Conservation (phyloP, 2,329 filamentous ascomycete species). For the Trichoderma harzianum region DNA sequence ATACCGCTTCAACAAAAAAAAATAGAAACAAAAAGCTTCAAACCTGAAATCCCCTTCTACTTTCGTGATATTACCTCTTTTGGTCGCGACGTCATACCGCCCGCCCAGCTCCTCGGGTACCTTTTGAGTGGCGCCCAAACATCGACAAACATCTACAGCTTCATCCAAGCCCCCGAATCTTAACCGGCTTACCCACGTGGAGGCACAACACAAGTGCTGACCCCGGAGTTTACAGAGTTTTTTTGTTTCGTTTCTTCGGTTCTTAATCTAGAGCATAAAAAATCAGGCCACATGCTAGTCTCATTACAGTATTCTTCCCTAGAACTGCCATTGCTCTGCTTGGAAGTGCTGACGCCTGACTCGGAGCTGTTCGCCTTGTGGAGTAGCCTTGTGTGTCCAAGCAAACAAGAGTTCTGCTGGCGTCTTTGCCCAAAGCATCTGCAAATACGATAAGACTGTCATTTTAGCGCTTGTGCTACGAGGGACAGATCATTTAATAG, state of each 20-base stretch:
- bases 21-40: neutral
- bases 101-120: neutral
- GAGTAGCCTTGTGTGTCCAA: neutral
- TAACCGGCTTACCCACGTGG: neutral
- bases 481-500: neutral
- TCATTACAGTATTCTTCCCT: neutral
- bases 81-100: neutral
- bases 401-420: neutral
- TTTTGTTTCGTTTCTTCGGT: conserved; percentile 13
- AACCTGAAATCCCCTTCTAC: neutral
- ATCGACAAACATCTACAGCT: neutral
- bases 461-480: neutral
- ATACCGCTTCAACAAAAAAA: neutral
- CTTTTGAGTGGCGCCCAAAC: neutral
- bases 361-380: neutral
- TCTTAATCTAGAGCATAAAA: neutral
- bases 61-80: neutral
- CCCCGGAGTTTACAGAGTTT: neutral
- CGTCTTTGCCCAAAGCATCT: neutral
- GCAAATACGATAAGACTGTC: neutral
- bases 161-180: neutral
- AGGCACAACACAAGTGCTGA: conserved; percentile 4
- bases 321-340: neutral
- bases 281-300: neutral
- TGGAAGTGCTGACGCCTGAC: neutral